These are phyloP conservation scores for Cercospora janseana DNA, from an alignment of 2,329 filamentous ascomycete species.

Conservation along the genomic window DNA sequence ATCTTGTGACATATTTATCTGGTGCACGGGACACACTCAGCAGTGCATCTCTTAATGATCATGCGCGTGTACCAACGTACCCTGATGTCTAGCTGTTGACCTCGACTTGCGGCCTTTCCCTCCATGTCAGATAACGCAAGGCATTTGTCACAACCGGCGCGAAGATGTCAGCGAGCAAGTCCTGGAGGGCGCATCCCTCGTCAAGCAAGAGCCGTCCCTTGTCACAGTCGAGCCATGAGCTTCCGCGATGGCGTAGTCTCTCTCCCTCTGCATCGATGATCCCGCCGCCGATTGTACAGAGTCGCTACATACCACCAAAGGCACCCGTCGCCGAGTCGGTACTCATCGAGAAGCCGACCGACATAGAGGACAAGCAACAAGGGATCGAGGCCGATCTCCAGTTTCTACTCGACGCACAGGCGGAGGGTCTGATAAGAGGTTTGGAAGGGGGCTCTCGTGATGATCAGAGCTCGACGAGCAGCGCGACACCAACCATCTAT, in stretches of 20 bases:
- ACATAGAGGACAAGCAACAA: constrained; percentile 44
- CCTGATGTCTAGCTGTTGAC: neutral
- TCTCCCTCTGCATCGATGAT: constrained; percentile 38
- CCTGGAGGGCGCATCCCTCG: constrained; percentile 31
- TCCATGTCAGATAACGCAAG: too few species aligned
- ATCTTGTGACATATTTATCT: constrained; percentile 1
- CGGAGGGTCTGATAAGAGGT: constrained; percentile 55
- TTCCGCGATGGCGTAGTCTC: constrained; percentile 37
- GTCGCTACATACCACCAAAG: constrained; percentile 26
- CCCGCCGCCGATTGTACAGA: constrained; percentile 39
- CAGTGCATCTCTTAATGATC: neutral
- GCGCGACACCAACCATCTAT: constrained; percentile 48
- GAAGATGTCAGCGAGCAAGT: constrained; percentile 27
- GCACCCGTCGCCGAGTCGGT: constrained; percentile 36
- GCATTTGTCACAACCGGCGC: neutral
- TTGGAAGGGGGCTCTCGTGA: constrained; percentile 44
- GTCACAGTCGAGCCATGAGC: constrained; percentile 29
- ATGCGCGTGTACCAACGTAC: neutral
- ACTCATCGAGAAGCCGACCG: constrained; percentile 47
- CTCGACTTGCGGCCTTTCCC: neutral
- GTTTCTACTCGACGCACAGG: constrained; percentile 59
- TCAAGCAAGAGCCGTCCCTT: constrained; percentile 28
- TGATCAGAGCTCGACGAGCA: constrained; percentile 49
- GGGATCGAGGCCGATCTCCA: constrained; percentile 59
- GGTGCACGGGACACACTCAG: neutral